These are phyloP conservation scores for Backusella psychrophila DNA, from an alignment of 192 early-diverging fungal genomes.

Conservation along the genomic window DNA sequence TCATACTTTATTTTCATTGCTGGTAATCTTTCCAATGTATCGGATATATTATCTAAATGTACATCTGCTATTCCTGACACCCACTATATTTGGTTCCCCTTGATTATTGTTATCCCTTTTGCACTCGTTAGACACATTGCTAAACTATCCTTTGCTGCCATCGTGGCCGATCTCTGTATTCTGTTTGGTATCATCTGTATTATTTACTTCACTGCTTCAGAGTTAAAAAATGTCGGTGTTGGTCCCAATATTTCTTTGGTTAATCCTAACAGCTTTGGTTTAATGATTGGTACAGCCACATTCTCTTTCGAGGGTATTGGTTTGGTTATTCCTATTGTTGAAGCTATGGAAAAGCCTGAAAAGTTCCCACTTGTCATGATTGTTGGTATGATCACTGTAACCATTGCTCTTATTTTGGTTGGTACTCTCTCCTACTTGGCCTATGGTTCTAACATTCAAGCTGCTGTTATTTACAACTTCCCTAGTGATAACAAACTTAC, in stretches of 20 bases:
- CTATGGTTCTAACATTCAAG: slow-evolving; percentile 73
- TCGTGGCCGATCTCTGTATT: slow-evolving; percentile 75
- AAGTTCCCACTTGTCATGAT: slow-evolving; percentile 72
- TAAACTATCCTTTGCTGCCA: slow-evolving; percentile 49
- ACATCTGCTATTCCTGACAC: slow-evolving; percentile 44
- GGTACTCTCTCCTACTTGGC: slow-evolving; percentile 77
- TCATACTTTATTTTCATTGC: slow-evolving; percentile 90
- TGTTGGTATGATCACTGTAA: slow-evolving; percentile 62
- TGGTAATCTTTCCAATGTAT: slow-evolving; percentile 72
- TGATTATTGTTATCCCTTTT: slow-evolving; percentile 69
- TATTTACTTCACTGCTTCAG: slow-evolving; percentile 53
- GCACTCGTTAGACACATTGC: slow-evolving; percentile 68
- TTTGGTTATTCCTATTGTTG: slow-evolving; percentile 64
- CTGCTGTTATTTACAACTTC: slow-evolving; percentile 80
- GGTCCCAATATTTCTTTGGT: slow-evolving; percentile 52
- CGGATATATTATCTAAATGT: slow-evolving; percentile 67
- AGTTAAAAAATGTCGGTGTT: slow-evolving; percentile 41
- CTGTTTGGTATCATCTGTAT: slow-evolving; percentile 70
- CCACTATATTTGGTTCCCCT: slow-evolving; percentile 77
- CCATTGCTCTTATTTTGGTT: slow-evolving; percentile 62
- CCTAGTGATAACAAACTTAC: slow-evolving; percentile 59
- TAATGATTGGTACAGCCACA: slow-evolving; percentile 69
- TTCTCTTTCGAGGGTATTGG: slow-evolving; percentile 51
- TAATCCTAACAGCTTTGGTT: slow-evolving; percentile 59
- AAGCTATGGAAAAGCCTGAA: slow-evolving; percentile 80